phyloP scores from a whole-genome alignment of 768 basidiomycete genomes.

The Gautieria morchelliformis region DNA sequence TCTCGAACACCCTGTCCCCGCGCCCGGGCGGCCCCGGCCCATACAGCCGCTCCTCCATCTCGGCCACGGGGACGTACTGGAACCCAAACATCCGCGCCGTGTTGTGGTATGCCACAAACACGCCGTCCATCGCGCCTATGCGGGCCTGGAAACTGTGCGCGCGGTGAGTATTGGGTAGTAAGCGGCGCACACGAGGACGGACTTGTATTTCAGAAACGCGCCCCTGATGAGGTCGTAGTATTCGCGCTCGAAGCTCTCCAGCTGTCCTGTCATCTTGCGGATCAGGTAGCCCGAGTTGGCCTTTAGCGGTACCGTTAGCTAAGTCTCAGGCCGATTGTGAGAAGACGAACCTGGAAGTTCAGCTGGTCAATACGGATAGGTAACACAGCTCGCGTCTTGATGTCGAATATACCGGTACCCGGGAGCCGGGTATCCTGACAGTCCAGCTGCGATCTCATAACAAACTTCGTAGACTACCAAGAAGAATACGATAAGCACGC shows the following conservation, averaged over 20 bases:
- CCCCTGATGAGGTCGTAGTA: slow-evolving; percentile 91
- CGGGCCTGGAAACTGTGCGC: slow-evolving; percentile 79
- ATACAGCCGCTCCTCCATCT: slow-evolving; percentile 80
- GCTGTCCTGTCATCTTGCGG: slow-evolving; percentile 44
- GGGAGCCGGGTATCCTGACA: slow-evolving; percentile 74
- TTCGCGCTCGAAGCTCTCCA: slow-evolving; percentile 84
- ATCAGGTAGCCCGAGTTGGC: slow-evolving; percentile 78
- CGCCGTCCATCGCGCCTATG: slow-evolving; percentile 96
- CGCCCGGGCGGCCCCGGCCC: slow-evolving; percentile 36
- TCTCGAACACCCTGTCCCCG: slow-evolving; percentile 70
- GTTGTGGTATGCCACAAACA: slow-evolving; percentile 83
- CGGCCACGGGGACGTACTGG: slow-evolving; percentile 79
- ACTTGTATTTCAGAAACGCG: slow-evolving; percentile 93
- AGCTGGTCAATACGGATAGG: slow-evolving; percentile 78
- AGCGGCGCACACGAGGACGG: slow-evolving; percentile 9
- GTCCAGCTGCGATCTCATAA: slow-evolving; percentile 95
- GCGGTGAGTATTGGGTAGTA: not conserved
- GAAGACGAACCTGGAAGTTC: slow-evolving; percentile 56
- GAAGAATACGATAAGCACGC: not conserved
- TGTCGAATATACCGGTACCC: slow-evolving; percentile 87
- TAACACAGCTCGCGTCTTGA: slow-evolving; percentile 87
- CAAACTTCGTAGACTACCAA: slow-evolving; percentile 37
- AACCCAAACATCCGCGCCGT: slow-evolving; percentile 84
- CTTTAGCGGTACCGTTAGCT: slow-evolving; percentile 25
- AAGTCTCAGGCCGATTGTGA: not conserved